phyloP scores from a whole-genome alignment of 2,329 filamentous ascomycete genomes.

The Exophiala aquamarina region DNA sequence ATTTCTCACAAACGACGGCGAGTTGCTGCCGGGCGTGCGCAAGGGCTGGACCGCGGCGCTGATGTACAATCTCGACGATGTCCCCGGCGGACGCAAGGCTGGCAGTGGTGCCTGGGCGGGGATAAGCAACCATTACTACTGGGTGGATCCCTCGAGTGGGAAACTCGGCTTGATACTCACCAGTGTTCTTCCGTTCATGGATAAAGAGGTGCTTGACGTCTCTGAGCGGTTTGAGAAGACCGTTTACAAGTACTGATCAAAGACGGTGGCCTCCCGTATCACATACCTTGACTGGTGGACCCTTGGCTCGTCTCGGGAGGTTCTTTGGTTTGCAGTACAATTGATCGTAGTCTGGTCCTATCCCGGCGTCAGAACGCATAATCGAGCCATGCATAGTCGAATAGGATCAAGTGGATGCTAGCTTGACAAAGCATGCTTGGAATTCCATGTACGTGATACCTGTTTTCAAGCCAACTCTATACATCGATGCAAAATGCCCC shows the following conservation, averaged over 20 bases:
- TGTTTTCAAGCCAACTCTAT: too few relatives aligned
- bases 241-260: neutral
- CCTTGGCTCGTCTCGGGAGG: too few relatives aligned
- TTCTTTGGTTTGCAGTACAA: too few relatives aligned
- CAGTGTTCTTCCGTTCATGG: constrained; percentile 7
- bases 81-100: neutral
- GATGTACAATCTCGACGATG: constrained; percentile 7
- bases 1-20: neutral
- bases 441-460: too few relatives aligned
- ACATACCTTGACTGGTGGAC: too few relatives aligned
- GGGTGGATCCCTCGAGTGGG: constrained; percentile 2
- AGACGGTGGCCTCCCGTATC: too few relatives aligned
- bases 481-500: too few relatives aligned
- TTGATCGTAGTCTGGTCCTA: too few relatives aligned
- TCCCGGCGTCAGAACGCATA: too few relatives aligned
- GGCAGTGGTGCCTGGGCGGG: constrained; percentile 12
- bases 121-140: constrained; percentile 11
- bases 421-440: too few relatives aligned
- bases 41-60: constrained; percentile 7
- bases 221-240: constrained; percentile 6
- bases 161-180: constrained; percentile 1
- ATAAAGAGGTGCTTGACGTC: constrained; percentile 1
- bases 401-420: too few relatives aligned
- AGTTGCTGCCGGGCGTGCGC: constrained; percentile 1
- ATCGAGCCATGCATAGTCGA: too few relatives aligned